Percentiles rank a stretch among this genome's conserved stretches.
Evolutionary conservation across 495 filamentous ascomycete genomes (phyloP).

Genomic region (Neurospora africana): DNA sequence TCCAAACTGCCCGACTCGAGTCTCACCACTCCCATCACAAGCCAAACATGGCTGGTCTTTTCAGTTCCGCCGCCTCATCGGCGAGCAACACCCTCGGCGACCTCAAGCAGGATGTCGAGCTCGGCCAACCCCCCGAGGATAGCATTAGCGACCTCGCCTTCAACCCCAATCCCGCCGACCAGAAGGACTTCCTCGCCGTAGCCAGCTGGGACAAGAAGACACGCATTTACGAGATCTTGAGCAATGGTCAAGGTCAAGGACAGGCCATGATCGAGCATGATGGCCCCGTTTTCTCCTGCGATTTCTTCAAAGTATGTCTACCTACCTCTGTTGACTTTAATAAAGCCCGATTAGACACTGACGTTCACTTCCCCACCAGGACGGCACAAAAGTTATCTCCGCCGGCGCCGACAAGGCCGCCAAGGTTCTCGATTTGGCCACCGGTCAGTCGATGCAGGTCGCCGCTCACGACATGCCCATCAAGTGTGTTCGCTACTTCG

Average conservation of each 20-base stretch:
- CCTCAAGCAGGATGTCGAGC: conserved; percentile 73
- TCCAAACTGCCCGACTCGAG: neutral
- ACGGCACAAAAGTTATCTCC: conserved; percentile 62
- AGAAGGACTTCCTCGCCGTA: conserved; percentile 67
- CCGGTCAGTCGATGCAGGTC: conserved; percentile 47
- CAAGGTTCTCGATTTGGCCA: conserved; percentile 63
- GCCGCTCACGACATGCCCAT: conserved; percentile 75
- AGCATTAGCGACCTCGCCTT: conserved; percentile 74
- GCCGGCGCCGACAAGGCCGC: conserved; percentile 78
- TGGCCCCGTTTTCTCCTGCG: conserved; percentile 60
- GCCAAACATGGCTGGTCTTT: conserved; percentile 53
- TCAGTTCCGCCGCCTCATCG: conserved; percentile 42
- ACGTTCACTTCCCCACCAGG: conserved; percentile 22
- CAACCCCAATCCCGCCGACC: conserved; percentile 43
- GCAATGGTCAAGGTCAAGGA: conserved; percentile 55
- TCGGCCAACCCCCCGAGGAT: conserved; percentile 70
- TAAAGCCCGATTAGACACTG: neutral
- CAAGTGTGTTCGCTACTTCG: conserved; percentile 66
- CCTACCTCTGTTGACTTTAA: neutral
- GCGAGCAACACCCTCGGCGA: conserved; percentile 73
- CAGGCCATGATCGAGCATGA: conserved; percentile 65
- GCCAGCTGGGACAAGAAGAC: conserved; percentile 89
- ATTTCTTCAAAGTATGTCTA: conserved; percentile 67
- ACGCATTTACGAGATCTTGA: conserved; percentile 75
- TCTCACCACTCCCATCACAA: neutral